Conservation (phyloP, 2,329 filamentous ascomycete genomes). For the Verticillium alfalfae region DNA sequence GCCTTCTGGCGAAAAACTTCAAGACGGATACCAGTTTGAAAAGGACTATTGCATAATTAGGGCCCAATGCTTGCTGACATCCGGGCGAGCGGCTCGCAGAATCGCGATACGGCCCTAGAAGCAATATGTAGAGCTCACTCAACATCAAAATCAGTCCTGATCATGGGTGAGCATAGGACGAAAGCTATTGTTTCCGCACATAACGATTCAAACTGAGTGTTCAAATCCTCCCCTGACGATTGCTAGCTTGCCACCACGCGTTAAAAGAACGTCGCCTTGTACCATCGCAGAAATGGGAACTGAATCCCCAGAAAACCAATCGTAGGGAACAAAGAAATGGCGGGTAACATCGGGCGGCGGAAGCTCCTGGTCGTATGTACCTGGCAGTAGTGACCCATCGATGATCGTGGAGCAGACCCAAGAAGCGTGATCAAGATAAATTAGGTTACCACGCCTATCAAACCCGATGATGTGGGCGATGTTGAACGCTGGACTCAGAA, state of each 20-base stretch:
- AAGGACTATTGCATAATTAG: background rate
- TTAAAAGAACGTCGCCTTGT: slow-evolving; percentile 18
- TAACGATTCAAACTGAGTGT: slow-evolving; percentile 8
- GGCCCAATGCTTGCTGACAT: too few species aligned
- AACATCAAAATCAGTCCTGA: too few species aligned
- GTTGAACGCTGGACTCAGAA: background rate
- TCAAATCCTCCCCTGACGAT: slow-evolving; percentile 19
- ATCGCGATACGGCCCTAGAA: too few species aligned
- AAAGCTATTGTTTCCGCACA: too few species aligned
- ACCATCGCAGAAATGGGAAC: slow-evolving; percentile 12
- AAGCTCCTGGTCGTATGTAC: too few species aligned
- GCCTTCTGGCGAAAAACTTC: too few species aligned
- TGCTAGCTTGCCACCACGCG: slow-evolving; percentile 16
- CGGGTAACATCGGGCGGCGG: slow-evolving; percentile 11
- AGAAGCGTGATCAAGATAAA: slow-evolving; percentile 23
- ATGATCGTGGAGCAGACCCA: slow-evolving; percentile 4
- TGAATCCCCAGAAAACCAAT: slow-evolving; percentile 20
- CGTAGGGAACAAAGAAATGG: slow-evolving; percentile 25
- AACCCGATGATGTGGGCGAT: slow-evolving; percentile 16
- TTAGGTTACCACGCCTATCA: slow-evolving; percentile 11
- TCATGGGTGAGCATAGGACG: too few species aligned
- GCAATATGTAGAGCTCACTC: too few species aligned
- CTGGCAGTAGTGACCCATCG: background rate
- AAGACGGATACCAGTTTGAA: too few species aligned
- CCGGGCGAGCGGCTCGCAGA: too few species aligned